Conservation (phyloP, 2,329 filamentous ascomycete genomes). For the Penicillium hesseltinei region DNA sequence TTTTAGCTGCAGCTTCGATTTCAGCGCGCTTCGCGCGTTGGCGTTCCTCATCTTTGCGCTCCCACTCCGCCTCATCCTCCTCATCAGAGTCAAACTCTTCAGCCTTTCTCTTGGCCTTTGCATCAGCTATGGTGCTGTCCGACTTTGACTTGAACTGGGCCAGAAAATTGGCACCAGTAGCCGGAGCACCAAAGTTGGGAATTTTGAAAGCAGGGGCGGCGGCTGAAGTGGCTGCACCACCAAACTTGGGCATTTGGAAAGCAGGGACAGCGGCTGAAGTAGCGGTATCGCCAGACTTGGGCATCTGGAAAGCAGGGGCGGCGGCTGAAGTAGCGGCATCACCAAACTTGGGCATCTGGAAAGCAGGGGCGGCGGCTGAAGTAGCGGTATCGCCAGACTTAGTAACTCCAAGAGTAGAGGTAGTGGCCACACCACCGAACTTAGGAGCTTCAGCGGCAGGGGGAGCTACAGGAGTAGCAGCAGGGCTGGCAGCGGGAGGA, state of each 20-base stretch:
- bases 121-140: conserved; percentile 42
- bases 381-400: no score
- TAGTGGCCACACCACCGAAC: background rate
- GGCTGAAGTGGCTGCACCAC: background rate
- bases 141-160: conserved; percentile 43
- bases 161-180: conserved; percentile 39
- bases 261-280: conserved; percentile 20
- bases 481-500: background rate
- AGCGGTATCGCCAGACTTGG: conserved; percentile 31
- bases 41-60: conserved; percentile 46
- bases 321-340: background rate
- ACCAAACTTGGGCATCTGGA: background rate
- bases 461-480: background rate
- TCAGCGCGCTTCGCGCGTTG: conserved; percentile 47
- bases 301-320: conserved; percentile 12
- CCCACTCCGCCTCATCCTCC: conserved; percentile 51
- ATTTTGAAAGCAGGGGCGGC: conserved; percentile 12
- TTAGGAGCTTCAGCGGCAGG: conserved; percentile 6
- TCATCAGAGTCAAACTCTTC: conserved; percentile 54
- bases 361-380: background rate
- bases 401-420: no score
- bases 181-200: conserved; percentile 34
- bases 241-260: background rate
- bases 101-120: conserved; percentile 49
- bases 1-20: conserved; percentile 39